Base-by-base conservation (phyloP, 495 filamentous ascomycete species). In the Penicillium atrosanguineum region DNA sequence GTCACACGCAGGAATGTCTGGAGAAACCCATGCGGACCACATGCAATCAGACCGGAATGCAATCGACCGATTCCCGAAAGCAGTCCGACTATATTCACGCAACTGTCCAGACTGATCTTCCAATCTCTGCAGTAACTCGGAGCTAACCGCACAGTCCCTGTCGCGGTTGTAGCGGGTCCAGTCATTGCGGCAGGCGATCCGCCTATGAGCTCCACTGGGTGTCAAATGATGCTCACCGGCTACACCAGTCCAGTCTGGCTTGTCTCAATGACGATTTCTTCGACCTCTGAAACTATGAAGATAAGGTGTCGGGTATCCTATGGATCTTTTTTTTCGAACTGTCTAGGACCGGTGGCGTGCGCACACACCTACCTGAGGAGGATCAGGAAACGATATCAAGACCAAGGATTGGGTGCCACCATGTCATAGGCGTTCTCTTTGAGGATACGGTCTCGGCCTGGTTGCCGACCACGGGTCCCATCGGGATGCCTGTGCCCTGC, bases 221-320 rank as follows among this genome's bases (percentile, higher is more conserved):
- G 61, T 61, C 53, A 62, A 62, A 51, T 25, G n/a, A n/a, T 50
- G 38, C 34, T 62, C 60, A 62, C 60, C 60, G 56, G 56, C 34
- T 45, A 53, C 19, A 42, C 44, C 48, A 50, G 36, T 12, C 44
- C 36, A 46, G 29, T 18, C 36, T 44, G 15, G n/a, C 38, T 48
- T 26, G 29, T 16, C 38, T 16, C 39, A 39, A 50, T 58, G 55
- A 58, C 31, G 40, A 53, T 47, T 46, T 29, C 18, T n/a, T 36
- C 28, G 40, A 38, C 23, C 48, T 21, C 23, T 31, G 9, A 43
- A 20, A 36, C 53, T 18, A 23, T 8, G 11, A 9, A 59, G 57
- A 60, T 60, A 60, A 60, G 57, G 25, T 31, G 44, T 48, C 25
- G 37, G 44, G 42, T 48, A 18, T 19, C 36, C 29, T 52, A 52